A percentile compares a stretch with the other conserved stretches of the same genome.
Evolutionary conservation across 2,329 filamentous ascomycete species (phyloP).

Genomic region (Arthroderma sp.): DNA sequence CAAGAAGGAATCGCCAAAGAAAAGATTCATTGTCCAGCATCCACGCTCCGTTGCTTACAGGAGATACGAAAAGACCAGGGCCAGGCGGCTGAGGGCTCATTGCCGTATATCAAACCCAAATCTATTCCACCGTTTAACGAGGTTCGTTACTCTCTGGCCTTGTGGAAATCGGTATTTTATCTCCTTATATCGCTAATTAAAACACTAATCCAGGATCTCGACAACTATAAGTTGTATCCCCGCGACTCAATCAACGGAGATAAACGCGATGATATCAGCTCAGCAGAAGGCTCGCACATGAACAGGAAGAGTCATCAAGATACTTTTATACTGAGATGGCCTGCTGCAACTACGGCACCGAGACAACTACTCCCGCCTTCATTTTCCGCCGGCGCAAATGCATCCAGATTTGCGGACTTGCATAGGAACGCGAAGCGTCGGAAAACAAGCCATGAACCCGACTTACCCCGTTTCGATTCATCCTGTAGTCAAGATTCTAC

Average conservation of each 20-base stretch:
- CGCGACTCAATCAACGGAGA: neutral
- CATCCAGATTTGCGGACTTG: conserved; percentile 42
- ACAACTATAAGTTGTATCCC: neutral
- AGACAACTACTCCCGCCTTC: conserved; percentile 15
- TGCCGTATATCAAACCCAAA: conserved; percentile 18
- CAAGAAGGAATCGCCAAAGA: conserved; percentile 15
- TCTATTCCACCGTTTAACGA: conserved; percentile 1
- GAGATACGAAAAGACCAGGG: conserved; percentile 17
- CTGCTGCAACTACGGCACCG: too few relatives aligned
- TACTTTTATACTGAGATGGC: neutral
- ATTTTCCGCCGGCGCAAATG: conserved; percentile 31
- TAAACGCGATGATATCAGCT: neutral
- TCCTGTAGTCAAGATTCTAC: neutral
- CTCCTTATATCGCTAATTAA: neutral
- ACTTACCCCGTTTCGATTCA: conserved; percentile 15
- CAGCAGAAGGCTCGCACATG: too few relatives aligned
- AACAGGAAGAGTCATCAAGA: too few relatives aligned
- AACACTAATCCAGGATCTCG: neutral
- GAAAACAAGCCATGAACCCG: conserved; percentile 19
- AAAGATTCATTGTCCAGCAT: conserved; percentile 19
- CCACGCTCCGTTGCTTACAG: conserved; percentile 20
- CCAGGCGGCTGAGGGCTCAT: conserved; percentile 14
- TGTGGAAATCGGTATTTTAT: neutral
- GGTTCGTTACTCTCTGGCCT: neutral
- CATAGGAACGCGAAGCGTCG: conserved; percentile 27